phyloP scores from a whole-genome alignment of 2,329 filamentous ascomycete species.

The Grosmannia huntii region DNA sequence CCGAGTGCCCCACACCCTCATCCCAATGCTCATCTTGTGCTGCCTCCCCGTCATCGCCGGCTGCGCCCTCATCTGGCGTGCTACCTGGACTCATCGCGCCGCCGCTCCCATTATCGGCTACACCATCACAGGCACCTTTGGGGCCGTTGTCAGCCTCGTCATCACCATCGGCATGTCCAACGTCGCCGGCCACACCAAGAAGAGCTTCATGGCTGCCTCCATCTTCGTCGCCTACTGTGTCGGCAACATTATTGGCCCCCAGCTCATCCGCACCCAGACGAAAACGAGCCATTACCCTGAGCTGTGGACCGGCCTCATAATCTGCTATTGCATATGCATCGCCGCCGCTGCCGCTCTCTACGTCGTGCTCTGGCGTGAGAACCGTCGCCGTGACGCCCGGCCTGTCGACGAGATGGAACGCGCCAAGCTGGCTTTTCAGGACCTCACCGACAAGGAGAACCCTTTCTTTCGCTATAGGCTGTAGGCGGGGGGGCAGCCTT shows the following conservation, averaged over 20 bases:
- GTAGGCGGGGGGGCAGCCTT: background rate
- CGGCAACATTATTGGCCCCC: slow-evolving; percentile 63
- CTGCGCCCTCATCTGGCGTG: slow-evolving; percentile 64
- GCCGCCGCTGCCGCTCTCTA: slow-evolving; percentile 42
- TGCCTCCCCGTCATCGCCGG: slow-evolving; percentile 65
- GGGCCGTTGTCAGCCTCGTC: slow-evolving; percentile 50
- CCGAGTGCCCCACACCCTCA: slow-evolving; percentile 47
- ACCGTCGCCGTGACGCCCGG: slow-evolving; percentile 34
- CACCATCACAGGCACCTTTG: slow-evolving; percentile 60
- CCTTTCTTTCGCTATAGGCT: background rate
- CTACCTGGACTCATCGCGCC: slow-evolving; percentile 48
- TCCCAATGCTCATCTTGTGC: slow-evolving; percentile 50
- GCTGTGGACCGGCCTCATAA: slow-evolving; percentile 57
- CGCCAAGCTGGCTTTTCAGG: slow-evolving; percentile 52
- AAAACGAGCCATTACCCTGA: slow-evolving; percentile 56
- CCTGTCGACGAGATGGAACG: slow-evolving; percentile 46
- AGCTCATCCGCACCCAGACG: slow-evolving; percentile 55
- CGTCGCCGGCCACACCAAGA: slow-evolving; percentile 65
- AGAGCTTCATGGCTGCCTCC: slow-evolving; percentile 60
- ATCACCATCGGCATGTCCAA: slow-evolving; percentile 47
- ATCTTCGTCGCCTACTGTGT: slow-evolving; percentile 68
- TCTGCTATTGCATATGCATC: slow-evolving; percentile 56
- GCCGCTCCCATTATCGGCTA: slow-evolving; percentile 58
- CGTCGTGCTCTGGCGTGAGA: slow-evolving; percentile 45
- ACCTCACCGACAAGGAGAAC: slow-evolving; percentile 58